Evolutionary conservation across 805 yeast genomes (phyloP).

Genomic region (Starmerella cellae): DNA sequence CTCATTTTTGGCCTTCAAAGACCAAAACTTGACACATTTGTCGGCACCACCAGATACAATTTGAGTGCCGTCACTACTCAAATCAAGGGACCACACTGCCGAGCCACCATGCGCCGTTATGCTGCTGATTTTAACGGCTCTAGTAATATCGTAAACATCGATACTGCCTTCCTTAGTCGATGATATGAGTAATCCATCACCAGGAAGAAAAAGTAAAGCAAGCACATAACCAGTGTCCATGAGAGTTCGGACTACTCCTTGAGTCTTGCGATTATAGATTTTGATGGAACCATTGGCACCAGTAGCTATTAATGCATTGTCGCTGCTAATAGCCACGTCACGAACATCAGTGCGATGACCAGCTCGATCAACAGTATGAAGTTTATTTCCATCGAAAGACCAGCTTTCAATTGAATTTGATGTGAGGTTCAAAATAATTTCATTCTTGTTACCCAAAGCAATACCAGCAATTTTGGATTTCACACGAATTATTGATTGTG

Average conservation of each 20-base stretch:
- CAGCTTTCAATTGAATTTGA: slow-evolving; percentile 68
- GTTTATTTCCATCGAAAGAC: slow-evolving; percentile 29
- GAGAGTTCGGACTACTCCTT: slow-evolving; percentile 69
- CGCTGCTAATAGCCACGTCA: slow-evolving; percentile 67
- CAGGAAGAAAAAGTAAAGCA: slow-evolving; percentile 72
- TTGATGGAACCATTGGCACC: slow-evolving; percentile 85
- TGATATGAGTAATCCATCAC: slow-evolving; percentile 65
- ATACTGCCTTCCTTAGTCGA: slow-evolving; percentile 82
- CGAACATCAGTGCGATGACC: slow-evolving; percentile 91
- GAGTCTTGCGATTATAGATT: slow-evolving; percentile 69
- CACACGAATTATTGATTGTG: slow-evolving; percentile 53
- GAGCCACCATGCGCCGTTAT: slow-evolving; percentile 58
- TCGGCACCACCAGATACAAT: slow-evolving; percentile 91
- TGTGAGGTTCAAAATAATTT: slow-evolving; percentile 50
- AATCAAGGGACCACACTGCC: slow-evolving; percentile 83
- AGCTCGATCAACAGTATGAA: slow-evolving; percentile 50
- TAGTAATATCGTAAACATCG: slow-evolving; percentile 73
- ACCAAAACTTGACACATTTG: slow-evolving; percentile 82
- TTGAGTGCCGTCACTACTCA: slow-evolving; percentile 72
- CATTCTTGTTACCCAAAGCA: slow-evolving; percentile 37
- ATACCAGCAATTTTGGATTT: slow-evolving; percentile 20
- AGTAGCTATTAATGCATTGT: slow-evolving; percentile 66
- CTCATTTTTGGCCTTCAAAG: slow-evolving; percentile 47
- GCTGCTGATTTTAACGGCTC: slow-evolving; percentile 58
- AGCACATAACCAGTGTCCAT: slow-evolving; percentile 73